Evolutionary conservation across 805 yeast genomes (phyloP), one percentile per base, ranked within the genome.

Genomic region (Suhomyces kilbournensis): DNA sequence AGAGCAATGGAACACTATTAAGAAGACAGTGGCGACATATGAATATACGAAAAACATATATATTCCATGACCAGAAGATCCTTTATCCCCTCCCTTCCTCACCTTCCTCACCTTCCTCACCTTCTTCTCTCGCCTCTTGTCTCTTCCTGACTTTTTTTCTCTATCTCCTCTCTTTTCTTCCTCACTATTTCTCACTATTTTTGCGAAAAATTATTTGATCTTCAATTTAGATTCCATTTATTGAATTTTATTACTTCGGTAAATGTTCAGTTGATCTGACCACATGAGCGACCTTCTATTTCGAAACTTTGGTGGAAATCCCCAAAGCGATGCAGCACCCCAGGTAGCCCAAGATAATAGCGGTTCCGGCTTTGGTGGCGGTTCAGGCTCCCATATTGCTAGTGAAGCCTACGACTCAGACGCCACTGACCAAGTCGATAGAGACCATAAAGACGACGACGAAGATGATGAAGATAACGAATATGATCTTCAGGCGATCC

Each of bases 281-380:
- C 26, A 20, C n/a, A 65, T 65, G 69, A 64, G 66, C 56, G 55
- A 62, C 50, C 51, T 65, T 40, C 50, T 64, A 44, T 65, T 58
- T 50, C 62, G 62, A 32, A 62, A 59, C 49, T 32, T 32, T 32
- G 17, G 35, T 7, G 17, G 17, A 28, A 28, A 28, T 56, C 30
- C 30, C n/a, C 22, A 14, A 20, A 40, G 22, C n/a, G 32, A 28
- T 28, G 32, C 32, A 28, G 32, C 32, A 12, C n/a, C 32, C 32
- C n/a, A 28, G 32, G 32, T 28, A 28, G 32, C 32, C n/a, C 32
- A 28, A 28, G 14, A 12, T 3, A 28, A 28, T 12, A 28, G 44
- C 15, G 15, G 44, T 19, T 12, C 8, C 22, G 22, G n/a, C 44
- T 39, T 12, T 12, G 30, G 30, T 39, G 23, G 19, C 44, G 25